phyloP scores from a whole-genome alignment of 768 basidiomycete species.

The Hericium alpestre region DNA sequence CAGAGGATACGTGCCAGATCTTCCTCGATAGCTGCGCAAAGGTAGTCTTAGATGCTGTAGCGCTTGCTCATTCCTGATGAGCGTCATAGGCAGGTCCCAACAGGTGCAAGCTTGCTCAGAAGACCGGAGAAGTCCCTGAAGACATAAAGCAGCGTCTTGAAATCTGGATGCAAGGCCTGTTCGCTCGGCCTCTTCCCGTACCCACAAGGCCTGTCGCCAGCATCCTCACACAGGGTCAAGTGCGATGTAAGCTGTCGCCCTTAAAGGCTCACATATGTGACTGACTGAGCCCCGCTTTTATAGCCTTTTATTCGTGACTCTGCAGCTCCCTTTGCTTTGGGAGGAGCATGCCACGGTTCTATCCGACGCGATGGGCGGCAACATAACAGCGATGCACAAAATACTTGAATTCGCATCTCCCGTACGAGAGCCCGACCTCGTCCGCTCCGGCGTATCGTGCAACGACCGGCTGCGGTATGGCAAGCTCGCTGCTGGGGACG shows the following conservation, averaged over 20 bases:
- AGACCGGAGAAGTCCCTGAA: slow-evolving; percentile 9
- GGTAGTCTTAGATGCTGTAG: slow-evolving; percentile 3
- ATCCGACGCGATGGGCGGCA: not conserved
- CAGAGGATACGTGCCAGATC: slow-evolving; percentile 16
- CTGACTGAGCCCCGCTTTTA: not conserved
- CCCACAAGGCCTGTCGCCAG: slow-evolving; percentile 8
- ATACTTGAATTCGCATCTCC: slow-evolving; percentile 2
- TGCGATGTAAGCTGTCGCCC: not conserved
- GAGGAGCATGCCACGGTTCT: not conserved
- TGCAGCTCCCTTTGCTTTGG: not conserved
- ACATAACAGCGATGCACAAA: not conserved
- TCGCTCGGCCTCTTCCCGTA: slow-evolving; percentile 18
- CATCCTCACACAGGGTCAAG: not conserved
- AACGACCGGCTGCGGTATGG: slow-evolving; percentile 18
- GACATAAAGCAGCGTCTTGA: slow-evolving; percentile 16
- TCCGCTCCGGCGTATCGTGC: slow-evolving; percentile 21
- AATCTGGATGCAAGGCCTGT: slow-evolving; percentile 13
- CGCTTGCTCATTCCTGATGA: not conserved
- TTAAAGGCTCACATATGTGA: no score
- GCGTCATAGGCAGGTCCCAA: not conserved
- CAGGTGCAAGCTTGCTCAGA: slow-evolving; percentile 17
- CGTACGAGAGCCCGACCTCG: slow-evolving; percentile 11
- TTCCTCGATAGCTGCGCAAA: slow-evolving; percentile 19
- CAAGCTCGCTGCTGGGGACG: slow-evolving; percentile 8
- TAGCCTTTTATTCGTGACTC: not conserved